Evolutionary conservation across 768 basidiomycete species (phyloP), one percentile per base, ranked within the genome.

Genomic region (Termitomyces sp.): DNA sequence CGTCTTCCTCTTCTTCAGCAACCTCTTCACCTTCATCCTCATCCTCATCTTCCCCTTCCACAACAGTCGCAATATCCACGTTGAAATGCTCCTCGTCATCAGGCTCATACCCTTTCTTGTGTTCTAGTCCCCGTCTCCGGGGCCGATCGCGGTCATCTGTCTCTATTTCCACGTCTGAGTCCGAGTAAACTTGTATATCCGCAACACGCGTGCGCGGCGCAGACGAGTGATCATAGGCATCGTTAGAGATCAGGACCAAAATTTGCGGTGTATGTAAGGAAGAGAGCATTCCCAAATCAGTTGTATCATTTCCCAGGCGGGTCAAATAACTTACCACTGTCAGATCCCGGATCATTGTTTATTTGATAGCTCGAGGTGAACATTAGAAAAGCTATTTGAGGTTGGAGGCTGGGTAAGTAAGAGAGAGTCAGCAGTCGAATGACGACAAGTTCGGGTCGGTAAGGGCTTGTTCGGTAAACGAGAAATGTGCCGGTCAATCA

Each of bases 1-100:
- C 72, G 22, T 75, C 80, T 52, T 64, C 74, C 9, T 77, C 77
- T 46, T 74, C 77, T 2, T 68, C 69, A 13, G 73, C 79, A 26
- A 74, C 75, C 6, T 62, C 75, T 5, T 77, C 77, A 22, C 72
- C 78, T 3, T 49, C 60, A 8, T 62, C 75, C 4, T 77, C 72
- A 24, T 55, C 68, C 0, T 70, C 71, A 9, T 68, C 69, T 10
- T 68, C 71, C 8, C 72, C 74, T 6, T 73, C 69, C 22, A 70
- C 75, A 62, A 73, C 75, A 9, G 77, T 79, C 3, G 70, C 74
- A 36, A 76, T 72, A 6, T 73, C 72, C 14, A 68, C 68, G 28
- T 74, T 74, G 8, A 65, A 70, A 10, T 73, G 75, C 22, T 74
- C 72, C 44, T 60, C 61, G n/a, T 73, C 72, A 30, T 61, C 65